Evolutionary conservation across 176 grass and related monocot genomes (phyloP).

Genomic region (Paspalum vaginatum): DNA sequence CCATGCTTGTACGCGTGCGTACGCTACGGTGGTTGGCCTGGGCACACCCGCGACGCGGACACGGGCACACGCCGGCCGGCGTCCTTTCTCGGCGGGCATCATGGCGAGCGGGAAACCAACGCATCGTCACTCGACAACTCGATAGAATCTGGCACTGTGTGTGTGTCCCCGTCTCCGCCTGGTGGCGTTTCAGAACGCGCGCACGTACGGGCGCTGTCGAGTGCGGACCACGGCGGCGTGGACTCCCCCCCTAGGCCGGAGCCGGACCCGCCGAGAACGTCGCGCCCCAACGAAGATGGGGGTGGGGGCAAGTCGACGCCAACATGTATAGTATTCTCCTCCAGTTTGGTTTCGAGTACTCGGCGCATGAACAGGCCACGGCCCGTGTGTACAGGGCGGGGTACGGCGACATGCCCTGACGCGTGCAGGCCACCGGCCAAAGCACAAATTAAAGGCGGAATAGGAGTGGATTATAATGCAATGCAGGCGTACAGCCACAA

Average conservation of each 20-base stretch:
- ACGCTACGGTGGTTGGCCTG: constrained; percentile 7
- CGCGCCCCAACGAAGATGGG: too few relatives aligned
- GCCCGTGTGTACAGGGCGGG: not conserved
- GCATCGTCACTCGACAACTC: not conserved
- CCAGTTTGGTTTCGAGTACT: too few relatives aligned
- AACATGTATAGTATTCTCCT: too few relatives aligned
- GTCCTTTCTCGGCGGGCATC: constrained; percentile 30
- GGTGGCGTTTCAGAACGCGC: constrained; percentile 2
- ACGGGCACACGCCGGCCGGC: not conserved
- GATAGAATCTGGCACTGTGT: constrained; percentile 27
- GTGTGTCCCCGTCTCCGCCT: not conserved
- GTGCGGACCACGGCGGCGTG: constrained; percentile 10
- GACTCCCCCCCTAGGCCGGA: not conserved
- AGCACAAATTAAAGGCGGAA: not conserved
- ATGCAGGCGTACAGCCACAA: not conserved
- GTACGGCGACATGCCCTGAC: not conserved
- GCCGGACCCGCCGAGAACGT: too few relatives aligned
- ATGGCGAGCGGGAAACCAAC: constrained; percentile 5
- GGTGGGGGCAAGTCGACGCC: too few relatives aligned
- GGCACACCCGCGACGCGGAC: too few relatives aligned
- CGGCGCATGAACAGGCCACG: too few relatives aligned
- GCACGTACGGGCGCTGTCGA: not conserved
- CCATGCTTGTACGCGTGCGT: not conserved
- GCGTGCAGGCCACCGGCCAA: not conserved
- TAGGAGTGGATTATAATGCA: constrained; percentile 34